Evolutionary conservation across 2,329 filamentous ascomycete species (phyloP).

Genomic region (Aspergillus ochraceoroseus): DNA sequence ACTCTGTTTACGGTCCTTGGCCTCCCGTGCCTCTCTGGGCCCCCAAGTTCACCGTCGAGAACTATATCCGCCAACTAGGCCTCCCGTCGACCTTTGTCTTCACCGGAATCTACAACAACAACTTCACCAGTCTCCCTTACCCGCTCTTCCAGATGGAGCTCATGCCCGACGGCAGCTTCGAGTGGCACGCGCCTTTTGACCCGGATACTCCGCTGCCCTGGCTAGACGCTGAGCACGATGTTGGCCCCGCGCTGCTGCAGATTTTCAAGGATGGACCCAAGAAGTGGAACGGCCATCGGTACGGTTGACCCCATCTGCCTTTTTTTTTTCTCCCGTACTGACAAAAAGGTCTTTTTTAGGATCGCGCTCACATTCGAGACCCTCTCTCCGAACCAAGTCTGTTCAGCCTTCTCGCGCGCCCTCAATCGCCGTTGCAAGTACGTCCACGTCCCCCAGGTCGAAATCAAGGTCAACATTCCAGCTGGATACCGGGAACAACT

Average conservation of each 20-base stretch:
- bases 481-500: conserved; percentile 85
- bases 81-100: conserved; percentile 90
- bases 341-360: conserved; percentile 46
- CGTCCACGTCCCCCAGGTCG: conserved; percentile 65
- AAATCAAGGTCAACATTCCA: conserved; percentile 80
- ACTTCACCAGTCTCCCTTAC: conserved; percentile 89
- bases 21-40: conserved; percentile 85
- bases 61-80: conserved; percentile 77
- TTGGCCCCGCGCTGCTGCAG: conserved; percentile 85
- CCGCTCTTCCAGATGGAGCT: conserved; percentile 95
- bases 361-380: conserved; percentile 89
- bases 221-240: conserved; percentile 94
- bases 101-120: conserved; percentile 98
- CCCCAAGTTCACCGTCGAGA: conserved; percentile 86
- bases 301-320: conserved; percentile 37
- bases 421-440: conserved; percentile 75
- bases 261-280: conserved; percentile 88
- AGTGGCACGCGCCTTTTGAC: conserved; percentile 92
- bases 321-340: background rate
- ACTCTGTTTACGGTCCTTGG: conserved; percentile 77
- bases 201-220: conserved; percentile 84
- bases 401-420: conserved; percentile 71
- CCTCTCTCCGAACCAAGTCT: conserved; percentile 76
- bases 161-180: conserved; percentile 75
- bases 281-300: conserved; percentile 75